Base-by-base conservation (phyloP, 257 asterid genomes). In the Solanum neorickii region DNA sequence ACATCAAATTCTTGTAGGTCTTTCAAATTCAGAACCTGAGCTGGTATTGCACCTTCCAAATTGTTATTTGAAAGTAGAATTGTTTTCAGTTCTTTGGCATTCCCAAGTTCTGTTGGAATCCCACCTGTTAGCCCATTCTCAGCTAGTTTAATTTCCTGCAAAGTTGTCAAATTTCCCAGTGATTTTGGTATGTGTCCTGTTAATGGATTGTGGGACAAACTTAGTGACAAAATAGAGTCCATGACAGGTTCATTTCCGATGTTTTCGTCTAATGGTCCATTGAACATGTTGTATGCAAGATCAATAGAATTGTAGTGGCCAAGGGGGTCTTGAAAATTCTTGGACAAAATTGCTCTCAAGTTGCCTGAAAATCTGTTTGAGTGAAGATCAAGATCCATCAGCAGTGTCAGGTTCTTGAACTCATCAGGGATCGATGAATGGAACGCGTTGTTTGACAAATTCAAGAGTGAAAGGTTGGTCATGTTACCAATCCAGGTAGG, bases 401-500 rank as follows among this genome's bases (percentile, higher is more conserved):
- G 29, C 5, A 65, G 87, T 23, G 89, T 31, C 11, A 94, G 93
- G 39, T 95, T 94, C 87, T 33, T 90, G 89, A 94, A 89, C 3
- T 89, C 92, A 8, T 82, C 86, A 1, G 97, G 98, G 89, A 95
- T 92, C 1, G 90, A 47, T 1, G 95, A 94, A 33, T 62, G 62
- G 60, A 94, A 93, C 0, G 42, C 88, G 83, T 95, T 94, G 86
- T 91, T 90, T 7, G 98, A 94, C n/a, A 94, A 52, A 83, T 94
- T 93, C 65, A 95, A 91, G 15, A 75, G 84, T 1, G 91, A 89
- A 49, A 94, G 94, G 27, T 47, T 83, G 0, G 94, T 91, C 98
- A 94, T 91, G 89, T 94, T 94, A 7, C 96, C 96, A 9, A 95
- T 91, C 95, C 96, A 94, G 3, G 49, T 4, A 11, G 96, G 97